Evolutionary conservation across 257 asterid species (phyloP).

Genomic region (Verbascum thapsus): DNA sequence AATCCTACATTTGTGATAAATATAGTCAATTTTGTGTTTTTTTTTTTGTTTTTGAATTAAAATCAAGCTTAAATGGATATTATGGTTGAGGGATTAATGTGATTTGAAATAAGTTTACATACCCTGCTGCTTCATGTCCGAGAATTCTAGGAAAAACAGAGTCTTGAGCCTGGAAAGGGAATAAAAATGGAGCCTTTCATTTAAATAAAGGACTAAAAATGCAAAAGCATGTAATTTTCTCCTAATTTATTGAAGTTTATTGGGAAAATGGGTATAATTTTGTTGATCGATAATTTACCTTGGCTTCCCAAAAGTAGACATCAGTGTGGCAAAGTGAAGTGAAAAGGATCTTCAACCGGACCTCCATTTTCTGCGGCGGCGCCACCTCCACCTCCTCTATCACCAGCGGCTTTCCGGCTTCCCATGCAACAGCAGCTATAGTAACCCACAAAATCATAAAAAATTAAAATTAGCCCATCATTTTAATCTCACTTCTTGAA

Average conservation of each 20-base stretch:
- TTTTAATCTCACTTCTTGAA: not conserved
- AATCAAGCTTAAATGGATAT: not conserved
- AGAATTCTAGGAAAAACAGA: conserved; percentile 59
- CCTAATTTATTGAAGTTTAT: not conserved
- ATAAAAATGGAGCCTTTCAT: not conserved
- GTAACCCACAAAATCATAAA: not conserved
- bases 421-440: conserved; percentile 22
- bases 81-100: not conserved
- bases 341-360: not conserved
- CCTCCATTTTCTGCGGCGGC: not conserved
- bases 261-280: not conserved
- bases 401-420: conserved; percentile 10
- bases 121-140: conserved; percentile 77
- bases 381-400: conserved; percentile 8
- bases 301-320: not conserved
- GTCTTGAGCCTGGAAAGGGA: conserved; percentile 43
- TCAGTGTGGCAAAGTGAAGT: conserved; percentile 21
- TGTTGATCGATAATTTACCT: not conserved
- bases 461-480: not conserved
- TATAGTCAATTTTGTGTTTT: not conserved
- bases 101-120: too few relatives aligned
- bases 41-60: too few relatives aligned
- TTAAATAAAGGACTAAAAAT: not conserved
- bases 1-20: conserved; percentile 31
- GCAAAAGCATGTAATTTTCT: not conserved